phyloP scores from a whole-genome alignment of 2,329 filamentous ascomycete species.

The Trichophyton simii region DNA sequence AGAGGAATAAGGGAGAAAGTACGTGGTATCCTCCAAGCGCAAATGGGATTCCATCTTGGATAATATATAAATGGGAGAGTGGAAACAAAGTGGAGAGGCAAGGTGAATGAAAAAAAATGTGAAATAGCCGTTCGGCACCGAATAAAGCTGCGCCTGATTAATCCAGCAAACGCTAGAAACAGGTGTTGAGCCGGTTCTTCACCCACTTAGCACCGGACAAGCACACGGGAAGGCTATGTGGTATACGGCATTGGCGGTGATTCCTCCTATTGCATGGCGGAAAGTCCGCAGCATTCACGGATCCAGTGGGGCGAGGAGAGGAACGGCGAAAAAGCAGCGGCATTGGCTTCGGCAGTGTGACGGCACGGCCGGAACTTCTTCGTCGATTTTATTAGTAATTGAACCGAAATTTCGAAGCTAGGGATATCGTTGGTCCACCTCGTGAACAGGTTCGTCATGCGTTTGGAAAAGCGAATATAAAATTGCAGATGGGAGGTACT shows the following conservation, averaged over 20 bases:
- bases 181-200: not conserved
- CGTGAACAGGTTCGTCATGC: not conserved
- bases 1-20: not conserved
- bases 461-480: not conserved
- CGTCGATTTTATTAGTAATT: not conserved
- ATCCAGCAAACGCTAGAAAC: not conserved
- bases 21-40: not conserved
- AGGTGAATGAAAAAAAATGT: not conserved
- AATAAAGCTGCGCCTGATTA: not conserved
- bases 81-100: not conserved
- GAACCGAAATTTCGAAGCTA: not conserved
- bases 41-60: conserved; percentile 3
- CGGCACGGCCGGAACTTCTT: not conserved
- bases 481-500: not conserved
- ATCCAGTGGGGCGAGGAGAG: not conserved
- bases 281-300: not conserved
- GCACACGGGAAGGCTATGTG: not conserved
- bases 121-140: conserved; percentile 1
- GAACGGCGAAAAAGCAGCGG: not conserved
- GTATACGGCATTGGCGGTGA: not conserved
- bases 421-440: not conserved
- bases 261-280: not conserved
- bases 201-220: not conserved
- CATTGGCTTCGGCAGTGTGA: not conserved
- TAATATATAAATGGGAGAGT: not conserved